These are phyloP conservation scores for Sherardia arvensis DNA, from an alignment of 257 asterid species.

Conservation along the genomic window DNA sequence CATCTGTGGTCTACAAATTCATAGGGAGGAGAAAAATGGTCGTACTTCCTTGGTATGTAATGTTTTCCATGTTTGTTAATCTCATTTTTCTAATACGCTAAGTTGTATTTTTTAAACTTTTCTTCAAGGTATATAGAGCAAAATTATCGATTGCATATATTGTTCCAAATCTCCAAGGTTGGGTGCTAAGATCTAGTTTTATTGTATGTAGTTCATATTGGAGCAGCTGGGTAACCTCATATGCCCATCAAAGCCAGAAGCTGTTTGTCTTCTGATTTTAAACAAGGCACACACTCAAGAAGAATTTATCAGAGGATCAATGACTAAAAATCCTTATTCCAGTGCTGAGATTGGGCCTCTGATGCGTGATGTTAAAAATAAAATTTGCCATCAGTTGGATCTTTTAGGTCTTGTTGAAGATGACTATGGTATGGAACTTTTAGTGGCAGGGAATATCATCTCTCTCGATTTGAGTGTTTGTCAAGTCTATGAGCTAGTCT, in stretches of 20 bases:
- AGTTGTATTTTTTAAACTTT: background rate
- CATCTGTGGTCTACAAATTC: constrained; percentile 85
- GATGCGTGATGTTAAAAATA: constrained; percentile 99
- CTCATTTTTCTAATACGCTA: background rate
- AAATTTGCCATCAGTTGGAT: constrained; percentile 97
- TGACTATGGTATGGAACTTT: constrained; percentile 96
- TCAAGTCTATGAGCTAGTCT: constrained; percentile 91
- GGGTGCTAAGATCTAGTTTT: background rate
- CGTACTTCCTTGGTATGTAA: constrained; percentile 78
- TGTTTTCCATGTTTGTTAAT: constrained; percentile 7
- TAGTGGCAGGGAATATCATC: constrained; percentile 90
- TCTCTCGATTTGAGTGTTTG: constrained; percentile 92
- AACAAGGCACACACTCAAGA: constrained; percentile 98
- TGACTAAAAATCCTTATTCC: constrained; percentile 98
- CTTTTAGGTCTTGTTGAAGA: constrained; percentile 92
- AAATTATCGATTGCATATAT: background rate
- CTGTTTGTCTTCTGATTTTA: constrained; percentile 64
- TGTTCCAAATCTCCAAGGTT: background rate
- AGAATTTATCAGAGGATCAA: constrained; percentile 98
- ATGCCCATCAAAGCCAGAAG: constrained; percentile 89
- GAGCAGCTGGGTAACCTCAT: constrained; percentile 98
- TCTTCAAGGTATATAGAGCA: background rate
- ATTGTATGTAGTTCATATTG: constrained; percentile 70
- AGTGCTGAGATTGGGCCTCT: constrained; percentile 96
- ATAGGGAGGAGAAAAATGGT: constrained; percentile 75